Evolutionary conservation across 208 protist genomes (phyloP), one percentile per base, ranked within the genome.

Genomic region (Endotrypanum monterogeii): DNA sequence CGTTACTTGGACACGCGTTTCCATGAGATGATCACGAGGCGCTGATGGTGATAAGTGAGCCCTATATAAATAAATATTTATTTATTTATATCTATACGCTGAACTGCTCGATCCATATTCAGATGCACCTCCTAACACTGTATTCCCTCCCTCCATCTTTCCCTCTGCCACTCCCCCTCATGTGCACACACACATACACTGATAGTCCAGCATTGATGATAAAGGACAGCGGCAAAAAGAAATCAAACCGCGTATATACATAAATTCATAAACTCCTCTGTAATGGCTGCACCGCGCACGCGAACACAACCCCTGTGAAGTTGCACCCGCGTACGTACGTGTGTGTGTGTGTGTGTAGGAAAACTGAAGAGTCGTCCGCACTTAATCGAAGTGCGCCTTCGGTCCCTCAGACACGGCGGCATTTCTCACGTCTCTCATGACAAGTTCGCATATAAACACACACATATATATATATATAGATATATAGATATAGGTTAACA

Each of bases 311-410:
- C n/a, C n/a, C n/a, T n/a, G n/a, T n/a, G n/a, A n/a, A n/a, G n/a
- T n/a, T n/a, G n/a, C n/a, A n/a, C n/a, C n/a, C n/a, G n/a, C n/a
- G 52, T 57, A 6, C 11, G 52, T 68, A 30, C 25, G n/a, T 55
- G 30, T 67, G 62, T 61, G 73, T 60, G 50, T 71, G 50, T 54
- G 51, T 70, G 54, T 46, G 25, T 56, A 46, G 41, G 9, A 46
- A 46, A 9, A 46, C 3, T 3, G 9, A 46, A 46, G 9, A 46
- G 41, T 46, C 7, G 39, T 30, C 48, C 7, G 48, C 35, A 41
- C 70, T 41, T 32, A 25, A 32, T 62, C 28, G 32, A 62, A 12
- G 57, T 62, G 32, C 57, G 18, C 57, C 11, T 41, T 3, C 16
- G 1, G 14, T 25, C n/a, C 12, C 7, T 23, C 58, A 32, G 20